Evolutionary conservation across 176 grass and related monocot genomes (phyloP).

Genomic region (Carex myosuroides): DNA sequence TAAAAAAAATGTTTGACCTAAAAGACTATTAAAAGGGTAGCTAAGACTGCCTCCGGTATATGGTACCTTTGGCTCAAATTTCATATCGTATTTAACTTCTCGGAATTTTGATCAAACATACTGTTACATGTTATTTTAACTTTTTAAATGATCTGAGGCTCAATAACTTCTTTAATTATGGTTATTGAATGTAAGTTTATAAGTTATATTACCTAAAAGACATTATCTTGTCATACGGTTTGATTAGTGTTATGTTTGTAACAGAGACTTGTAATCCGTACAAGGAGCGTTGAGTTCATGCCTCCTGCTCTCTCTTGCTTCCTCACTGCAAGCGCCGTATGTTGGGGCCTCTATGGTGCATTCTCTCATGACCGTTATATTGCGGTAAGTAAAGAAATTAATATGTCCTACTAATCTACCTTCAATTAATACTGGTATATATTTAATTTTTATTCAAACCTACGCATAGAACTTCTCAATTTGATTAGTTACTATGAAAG

Average conservation of each 20-base stretch:
- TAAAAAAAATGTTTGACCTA: too few relatives aligned
- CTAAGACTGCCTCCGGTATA: too few relatives aligned
- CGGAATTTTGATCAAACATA: not conserved
- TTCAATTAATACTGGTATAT: not conserved
- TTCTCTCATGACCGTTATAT: constrained; percentile 66
- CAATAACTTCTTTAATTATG: not conserved
- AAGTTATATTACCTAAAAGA: not conserved
- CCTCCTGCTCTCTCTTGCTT: constrained; percentile 74
- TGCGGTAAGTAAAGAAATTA: constrained; percentile 24
- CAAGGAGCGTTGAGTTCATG: constrained; percentile 90
- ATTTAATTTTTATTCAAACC: not conserved
- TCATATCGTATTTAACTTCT: not conserved
- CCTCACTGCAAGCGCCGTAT: constrained; percentile 69
- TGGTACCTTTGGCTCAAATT: too few relatives aligned
- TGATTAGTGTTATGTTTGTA: not conserved
- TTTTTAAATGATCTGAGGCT: too few relatives aligned
- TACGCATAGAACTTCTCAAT: not conserved
- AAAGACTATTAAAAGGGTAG: too few relatives aligned
- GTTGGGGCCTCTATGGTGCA: constrained; percentile 70
- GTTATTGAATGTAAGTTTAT: not conserved
- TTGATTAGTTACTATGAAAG: not conserved
- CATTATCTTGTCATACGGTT: not conserved
- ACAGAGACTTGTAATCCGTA: constrained; percentile 73
- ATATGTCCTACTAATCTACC: not conserved
- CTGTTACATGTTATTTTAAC: not conserved